Percentiles rank a stretch among this genome's conserved stretches.
These are phyloP conservation scores for Abelmoschus esculentus DNA, from an alignment of 345 rosid genomes.

Conservation along the genomic window DNA sequence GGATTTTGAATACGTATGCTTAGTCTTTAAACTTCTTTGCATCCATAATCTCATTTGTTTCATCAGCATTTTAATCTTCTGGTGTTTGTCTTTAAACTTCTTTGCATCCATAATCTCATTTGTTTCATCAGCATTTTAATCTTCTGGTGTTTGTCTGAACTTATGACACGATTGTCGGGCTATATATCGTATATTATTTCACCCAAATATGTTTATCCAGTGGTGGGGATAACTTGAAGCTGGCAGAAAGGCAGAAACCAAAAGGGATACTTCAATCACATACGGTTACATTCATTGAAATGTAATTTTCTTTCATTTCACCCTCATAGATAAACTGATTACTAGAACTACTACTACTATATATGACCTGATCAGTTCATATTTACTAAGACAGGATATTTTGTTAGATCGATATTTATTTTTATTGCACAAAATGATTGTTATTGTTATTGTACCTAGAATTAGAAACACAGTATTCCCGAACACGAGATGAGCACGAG, in stretches of 20 bases:
- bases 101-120: too few species aligned
- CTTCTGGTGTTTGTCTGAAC: too few species aligned
- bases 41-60: too few species aligned
- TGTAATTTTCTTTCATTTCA: too few species aligned
- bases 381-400: slow-evolving; percentile 15
- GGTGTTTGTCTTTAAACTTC: too few species aligned
- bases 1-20: too few species aligned
- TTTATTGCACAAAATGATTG: slow-evolving; percentile 56
- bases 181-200: too few species aligned
- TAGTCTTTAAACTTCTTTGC: too few species aligned
- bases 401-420: slow-evolving; percentile 20
- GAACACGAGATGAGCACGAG: slow-evolving; percentile 41
- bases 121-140: too few species aligned
- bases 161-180: too few species aligned
- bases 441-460: slow-evolving; percentile 31
- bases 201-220: too few species aligned
- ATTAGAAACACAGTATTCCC: slow-evolving; percentile 59
- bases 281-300: not conserved
- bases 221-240: not conserved
- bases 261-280: not conserved
- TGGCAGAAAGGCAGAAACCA: not conserved
- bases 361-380: slow-evolving; percentile 16
- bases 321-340: not conserved
- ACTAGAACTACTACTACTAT: not conserved
- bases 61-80: too few species aligned